A percentile compares a stretch with the other conserved stretches of the same genome.
phyloP scores from a whole-genome alignment of 306 rosid genomes.

The Cicer cuneatum region DNA sequence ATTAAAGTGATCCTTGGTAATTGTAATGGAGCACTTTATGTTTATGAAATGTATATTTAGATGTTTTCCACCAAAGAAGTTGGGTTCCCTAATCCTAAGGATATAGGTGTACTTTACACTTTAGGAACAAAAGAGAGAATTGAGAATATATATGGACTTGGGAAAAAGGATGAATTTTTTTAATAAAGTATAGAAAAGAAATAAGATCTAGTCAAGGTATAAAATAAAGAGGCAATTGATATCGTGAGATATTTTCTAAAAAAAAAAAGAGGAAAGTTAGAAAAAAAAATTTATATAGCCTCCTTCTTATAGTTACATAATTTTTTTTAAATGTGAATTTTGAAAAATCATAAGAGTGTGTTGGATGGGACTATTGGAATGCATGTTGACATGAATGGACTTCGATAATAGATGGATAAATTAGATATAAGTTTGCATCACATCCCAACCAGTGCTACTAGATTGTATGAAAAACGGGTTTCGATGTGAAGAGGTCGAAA shows the following conservation, averaged over 20 bases:
- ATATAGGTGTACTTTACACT: constrained; percentile 59
- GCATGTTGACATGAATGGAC: too few species aligned
- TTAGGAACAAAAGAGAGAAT: constrained; percentile 51
- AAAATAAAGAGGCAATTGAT: constrained; percentile 44
- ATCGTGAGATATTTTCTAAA: background rate
- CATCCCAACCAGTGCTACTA: too few species aligned
- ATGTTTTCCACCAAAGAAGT: constrained; percentile 51
- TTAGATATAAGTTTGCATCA: too few species aligned
- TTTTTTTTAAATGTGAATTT: background rate
- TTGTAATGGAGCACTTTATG: constrained; percentile 78
- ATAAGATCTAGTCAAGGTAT: constrained; percentile 46
- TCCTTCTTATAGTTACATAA: constrained; percentile 19
- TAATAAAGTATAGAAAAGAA: constrained; percentile 51
- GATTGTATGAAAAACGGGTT: too few species aligned
- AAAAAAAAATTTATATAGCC: background rate
- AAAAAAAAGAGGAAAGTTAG: too few species aligned
- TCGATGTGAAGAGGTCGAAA: too few species aligned
- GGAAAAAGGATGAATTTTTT: constrained; percentile 49
- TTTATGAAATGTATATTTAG: constrained; percentile 56
- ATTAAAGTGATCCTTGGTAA: constrained; percentile 75
- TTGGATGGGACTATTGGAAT: too few species aligned
- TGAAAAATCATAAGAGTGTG: too few species aligned
- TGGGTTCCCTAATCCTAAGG: constrained; percentile 50
- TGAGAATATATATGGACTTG: constrained; percentile 61
- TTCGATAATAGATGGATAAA: too few species aligned